Evolutionary conservation across 805 yeast genomes (phyloP).

Genomic region (Isabelozyma pseudorhagii): DNA sequence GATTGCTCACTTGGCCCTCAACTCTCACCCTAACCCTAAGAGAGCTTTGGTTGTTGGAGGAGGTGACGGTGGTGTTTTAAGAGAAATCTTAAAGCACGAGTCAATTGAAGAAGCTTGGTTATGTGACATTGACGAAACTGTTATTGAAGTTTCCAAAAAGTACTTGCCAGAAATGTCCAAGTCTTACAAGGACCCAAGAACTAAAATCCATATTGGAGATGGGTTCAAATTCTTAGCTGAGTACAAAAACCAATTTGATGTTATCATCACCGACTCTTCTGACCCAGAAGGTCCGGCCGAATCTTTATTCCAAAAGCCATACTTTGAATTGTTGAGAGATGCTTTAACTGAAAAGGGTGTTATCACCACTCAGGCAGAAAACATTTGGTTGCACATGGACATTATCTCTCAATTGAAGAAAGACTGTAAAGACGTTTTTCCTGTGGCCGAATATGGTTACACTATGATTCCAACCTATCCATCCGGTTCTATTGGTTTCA

Average conservation of each 20-base stretch:
- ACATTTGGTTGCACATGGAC: constrained; percentile 87
- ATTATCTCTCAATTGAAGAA: constrained; percentile 78
- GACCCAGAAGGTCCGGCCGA: constrained; percentile 99
- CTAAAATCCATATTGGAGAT: constrained; percentile 87
- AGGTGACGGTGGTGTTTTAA: constrained; percentile 97
- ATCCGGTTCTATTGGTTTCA: constrained; percentile 96
- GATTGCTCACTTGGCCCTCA: constrained; percentile 91
- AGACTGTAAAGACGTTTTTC: constrained; percentile 83
- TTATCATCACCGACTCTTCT: constrained; percentile 93
- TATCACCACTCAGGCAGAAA: constrained; percentile 91
- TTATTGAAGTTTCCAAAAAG: constrained; percentile 79
- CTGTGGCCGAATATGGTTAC: constrained; percentile 86
- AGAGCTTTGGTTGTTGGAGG: constrained; percentile 95
- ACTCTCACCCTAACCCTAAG: constrained; percentile 93
- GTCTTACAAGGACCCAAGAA: constrained; percentile 85
- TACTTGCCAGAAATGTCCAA: constrained; percentile 85
- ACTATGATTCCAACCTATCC: constrained; percentile 96
- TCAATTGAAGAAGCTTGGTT: constrained; percentile 83
- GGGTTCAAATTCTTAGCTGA: constrained; percentile 94
- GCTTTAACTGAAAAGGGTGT: constrained; percentile 95
- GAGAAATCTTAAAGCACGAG: constrained; percentile 90
- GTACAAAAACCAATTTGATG: constrained; percentile 83
- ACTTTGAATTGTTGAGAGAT: constrained; percentile 76
- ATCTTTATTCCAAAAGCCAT: constrained; percentile 85
- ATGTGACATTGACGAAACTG: constrained; percentile 95